Conservation (phyloP, 2,329 filamentous ascomycete species). For the Teratosphaeria epicoccoides region DNA sequence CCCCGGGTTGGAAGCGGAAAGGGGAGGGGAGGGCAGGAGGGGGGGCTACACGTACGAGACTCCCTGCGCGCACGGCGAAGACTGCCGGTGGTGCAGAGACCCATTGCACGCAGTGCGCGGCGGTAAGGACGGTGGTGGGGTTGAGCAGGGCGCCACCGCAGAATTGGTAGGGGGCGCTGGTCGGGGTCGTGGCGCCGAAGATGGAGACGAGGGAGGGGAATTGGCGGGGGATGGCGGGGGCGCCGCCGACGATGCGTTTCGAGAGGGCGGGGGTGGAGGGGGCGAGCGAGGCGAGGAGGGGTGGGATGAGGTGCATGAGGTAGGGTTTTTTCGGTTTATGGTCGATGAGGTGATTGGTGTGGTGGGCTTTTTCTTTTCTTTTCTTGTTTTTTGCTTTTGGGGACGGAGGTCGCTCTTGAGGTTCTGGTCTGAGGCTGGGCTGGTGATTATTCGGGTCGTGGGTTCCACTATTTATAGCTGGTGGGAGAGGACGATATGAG, state of each 20-base stretch:
- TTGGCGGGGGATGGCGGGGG: neutral
- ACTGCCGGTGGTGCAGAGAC: neutral
- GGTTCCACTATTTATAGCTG: neutral
- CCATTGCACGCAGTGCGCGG: neutral
- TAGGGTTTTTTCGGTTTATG: too few species aligned
- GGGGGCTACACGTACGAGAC: neutral
- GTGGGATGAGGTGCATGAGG: neutral
- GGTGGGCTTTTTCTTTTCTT: neutral
- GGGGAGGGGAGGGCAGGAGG: too few species aligned
- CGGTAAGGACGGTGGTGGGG: neutral
- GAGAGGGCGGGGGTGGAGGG: too few species aligned
- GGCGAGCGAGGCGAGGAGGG: neutral
- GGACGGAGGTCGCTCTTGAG: neutral
- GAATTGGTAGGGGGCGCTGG: neutral
- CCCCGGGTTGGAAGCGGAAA: too few species aligned
- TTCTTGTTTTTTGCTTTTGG: neutral
- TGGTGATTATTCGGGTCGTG: neutral
- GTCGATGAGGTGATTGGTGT: too few species aligned
- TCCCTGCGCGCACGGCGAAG: neutral
- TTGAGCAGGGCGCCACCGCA: neutral
- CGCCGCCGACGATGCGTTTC: neutral
- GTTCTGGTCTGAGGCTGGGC: neutral
- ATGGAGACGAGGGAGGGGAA: neutral
- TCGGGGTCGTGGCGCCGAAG: neutral
- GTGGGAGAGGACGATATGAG: neutral